Evolutionary conservation across 2,329 filamentous ascomycete species (phyloP).

Genomic region (Emergomyces pasteurianus): DNA sequence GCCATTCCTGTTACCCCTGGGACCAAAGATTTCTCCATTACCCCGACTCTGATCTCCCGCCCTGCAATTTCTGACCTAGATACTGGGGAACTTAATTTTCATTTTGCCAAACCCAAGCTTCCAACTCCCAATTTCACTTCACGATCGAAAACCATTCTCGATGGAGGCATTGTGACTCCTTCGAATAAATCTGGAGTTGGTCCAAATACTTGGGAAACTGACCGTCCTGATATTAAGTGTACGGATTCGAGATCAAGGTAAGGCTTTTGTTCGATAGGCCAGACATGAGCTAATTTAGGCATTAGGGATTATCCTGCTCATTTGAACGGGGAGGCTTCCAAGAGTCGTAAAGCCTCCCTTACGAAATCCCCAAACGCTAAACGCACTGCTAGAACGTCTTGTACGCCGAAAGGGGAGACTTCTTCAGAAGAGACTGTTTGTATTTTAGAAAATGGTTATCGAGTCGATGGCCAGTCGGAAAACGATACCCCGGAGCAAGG

Average conservation of each 20-base stretch:
- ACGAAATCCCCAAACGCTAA: background rate
- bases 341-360: background rate
- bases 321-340: background rate
- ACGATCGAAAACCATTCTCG: constrained; percentile 3
- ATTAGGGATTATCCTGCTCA: background rate
- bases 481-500: background rate
- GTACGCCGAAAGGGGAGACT: no score
- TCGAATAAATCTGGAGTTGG: background rate
- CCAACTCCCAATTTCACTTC: constrained; percentile 9
- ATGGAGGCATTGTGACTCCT: no score
- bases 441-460: background rate
- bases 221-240: background rate
- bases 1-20: constrained; percentile 6
- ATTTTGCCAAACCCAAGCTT: constrained; percentile 22
- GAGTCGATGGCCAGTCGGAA: background rate
- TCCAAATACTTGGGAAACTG: background rate
- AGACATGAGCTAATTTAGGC: background rate
- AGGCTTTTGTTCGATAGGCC: background rate
- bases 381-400: background rate
- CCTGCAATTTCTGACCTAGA: constrained; percentile 21
- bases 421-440: background rate
- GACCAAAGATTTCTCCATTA: constrained; percentile 4
- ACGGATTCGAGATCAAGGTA: background rate
- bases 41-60: constrained; percentile 20
- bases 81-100: constrained; percentile 21